Conservation (phyloP, 495 filamentous ascomycete genomes). For the Xylaria curta region DNA sequence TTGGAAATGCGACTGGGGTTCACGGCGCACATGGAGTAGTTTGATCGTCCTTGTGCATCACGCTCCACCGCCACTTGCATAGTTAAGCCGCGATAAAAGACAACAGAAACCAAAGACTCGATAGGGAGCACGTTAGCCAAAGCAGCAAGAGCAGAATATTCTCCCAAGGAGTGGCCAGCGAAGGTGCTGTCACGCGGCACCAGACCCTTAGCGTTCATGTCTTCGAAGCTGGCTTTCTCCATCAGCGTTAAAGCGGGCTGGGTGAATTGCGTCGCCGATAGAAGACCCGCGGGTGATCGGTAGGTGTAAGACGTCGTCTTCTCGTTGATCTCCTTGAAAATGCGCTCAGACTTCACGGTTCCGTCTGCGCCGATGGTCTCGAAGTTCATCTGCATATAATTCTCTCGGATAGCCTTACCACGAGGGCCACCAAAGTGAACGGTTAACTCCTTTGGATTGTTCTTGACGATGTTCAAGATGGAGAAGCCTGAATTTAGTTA, state of each 20-base stretch:
- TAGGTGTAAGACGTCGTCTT: constrained; percentile 94
- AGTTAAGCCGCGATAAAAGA: constrained; percentile 98
- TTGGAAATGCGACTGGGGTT: constrained; percentile 97
- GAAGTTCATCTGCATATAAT: constrained; percentile 99
- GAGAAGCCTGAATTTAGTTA: constrained; percentile 75
- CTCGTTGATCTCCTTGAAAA: constrained; percentile 97
- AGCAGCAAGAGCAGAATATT: constrained; percentile 96
- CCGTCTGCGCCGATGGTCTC: constrained; percentile 93
- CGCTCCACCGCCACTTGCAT: constrained; percentile 99
- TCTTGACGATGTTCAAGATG: constrained; percentile 98
- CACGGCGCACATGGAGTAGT: constrained; percentile 98
- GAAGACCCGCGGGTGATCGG: constrained; percentile 89
- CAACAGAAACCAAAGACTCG: constrained; percentile 95
- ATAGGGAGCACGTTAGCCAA: constrained; percentile 99
- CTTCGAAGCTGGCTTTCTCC: constrained; percentile 99
- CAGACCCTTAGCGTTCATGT: constrained; percentile 96
- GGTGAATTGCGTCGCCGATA: constrained; percentile 98
- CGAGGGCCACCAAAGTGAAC: constrained; percentile 97
- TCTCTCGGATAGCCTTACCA: constrained; percentile 95
- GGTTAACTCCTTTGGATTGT: constrained; percentile 98
- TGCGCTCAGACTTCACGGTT: constrained; percentile 94
- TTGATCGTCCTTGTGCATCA: constrained; percentile 88
- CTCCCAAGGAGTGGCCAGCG: constrained; percentile 95
- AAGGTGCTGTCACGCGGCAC: constrained; percentile 96
- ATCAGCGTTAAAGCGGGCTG: constrained; percentile 97